Evolutionary conservation across 2,329 filamentous ascomycete genomes (phyloP).

Genomic region (Penicillium sclerotiorum): DNA sequence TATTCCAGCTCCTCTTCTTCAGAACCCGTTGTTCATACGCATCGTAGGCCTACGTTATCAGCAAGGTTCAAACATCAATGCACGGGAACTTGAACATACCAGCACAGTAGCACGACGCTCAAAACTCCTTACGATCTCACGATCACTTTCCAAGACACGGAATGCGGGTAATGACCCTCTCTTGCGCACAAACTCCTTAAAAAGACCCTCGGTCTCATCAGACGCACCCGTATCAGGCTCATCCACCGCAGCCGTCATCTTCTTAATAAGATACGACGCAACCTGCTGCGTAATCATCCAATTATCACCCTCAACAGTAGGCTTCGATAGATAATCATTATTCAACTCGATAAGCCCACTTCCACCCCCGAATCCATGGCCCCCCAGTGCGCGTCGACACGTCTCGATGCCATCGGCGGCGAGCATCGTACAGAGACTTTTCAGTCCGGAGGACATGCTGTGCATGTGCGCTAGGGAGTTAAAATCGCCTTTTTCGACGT

Average conservation of each 20-base stretch:
- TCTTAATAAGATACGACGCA: slow-evolving; percentile 51
- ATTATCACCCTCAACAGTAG: slow-evolving; percentile 60
- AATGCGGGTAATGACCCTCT: background rate
- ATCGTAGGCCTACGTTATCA: slow-evolving; percentile 25
- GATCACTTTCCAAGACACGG: slow-evolving; percentile 12
- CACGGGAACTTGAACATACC: slow-evolving; percentile 11
- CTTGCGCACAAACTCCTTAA: slow-evolving; percentile 18
- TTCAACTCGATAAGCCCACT: slow-evolving; percentile 57
- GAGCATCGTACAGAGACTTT: slow-evolving; percentile 56
- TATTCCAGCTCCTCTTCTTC: slow-evolving; percentile 53
- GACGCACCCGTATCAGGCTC: background rate
- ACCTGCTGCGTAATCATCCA: slow-evolving; percentile 62
- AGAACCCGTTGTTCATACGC: slow-evolving; percentile 50
- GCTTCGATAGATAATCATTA: slow-evolving; percentile 44
- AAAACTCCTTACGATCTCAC: slow-evolving; percentile 17
- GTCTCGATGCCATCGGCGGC: slow-evolving; percentile 59
- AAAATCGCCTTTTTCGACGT: slow-evolving; percentile 54
- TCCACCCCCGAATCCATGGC: slow-evolving; percentile 57
- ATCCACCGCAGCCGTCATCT: slow-evolving; percentile 46
- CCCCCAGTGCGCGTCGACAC: slow-evolving; percentile 56
- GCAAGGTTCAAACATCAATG: too few relatives aligned
- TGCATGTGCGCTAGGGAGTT: slow-evolving; percentile 54
- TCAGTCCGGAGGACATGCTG: slow-evolving; percentile 57
- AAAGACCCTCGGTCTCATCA: slow-evolving; percentile 20
- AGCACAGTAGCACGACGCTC: slow-evolving; percentile 15